Conservation (phyloP, 495 filamentous ascomycete genomes). For the Staphylotrichum longicolle region DNA sequence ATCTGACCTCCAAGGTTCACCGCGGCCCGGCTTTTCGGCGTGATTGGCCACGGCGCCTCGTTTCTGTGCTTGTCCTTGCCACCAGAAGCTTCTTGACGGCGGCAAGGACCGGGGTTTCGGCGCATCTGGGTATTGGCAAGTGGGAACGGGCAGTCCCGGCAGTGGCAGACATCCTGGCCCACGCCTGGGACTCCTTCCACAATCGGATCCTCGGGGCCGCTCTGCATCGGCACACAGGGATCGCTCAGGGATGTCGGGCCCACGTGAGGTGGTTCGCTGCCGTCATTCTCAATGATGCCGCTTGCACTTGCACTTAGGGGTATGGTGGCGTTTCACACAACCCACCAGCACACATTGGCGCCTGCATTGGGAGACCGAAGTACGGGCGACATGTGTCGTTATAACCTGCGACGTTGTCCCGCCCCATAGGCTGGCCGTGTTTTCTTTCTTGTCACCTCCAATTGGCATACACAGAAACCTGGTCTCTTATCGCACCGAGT, state of each 20-base stretch:
- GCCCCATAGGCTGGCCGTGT: constrained; percentile 4
- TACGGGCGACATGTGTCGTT: background rate
- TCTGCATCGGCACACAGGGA: constrained; percentile 25
- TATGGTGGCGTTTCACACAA: constrained; percentile 42
- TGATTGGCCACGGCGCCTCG: background rate
- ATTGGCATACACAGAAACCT: background rate
- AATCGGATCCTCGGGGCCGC: constrained; percentile 6
- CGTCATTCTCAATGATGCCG: constrained; percentile 28
- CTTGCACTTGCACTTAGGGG: constrained; percentile 68
- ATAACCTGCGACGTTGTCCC: constrained; percentile 5
- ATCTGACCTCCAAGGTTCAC: constrained; percentile 1
- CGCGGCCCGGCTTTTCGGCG: background rate
- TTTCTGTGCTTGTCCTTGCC: background rate
- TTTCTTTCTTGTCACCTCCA: constrained; percentile 1
- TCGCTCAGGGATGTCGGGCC: constrained; percentile 15
- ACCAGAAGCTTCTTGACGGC: too few relatives aligned
- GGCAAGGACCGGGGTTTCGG: constrained; percentile 3
- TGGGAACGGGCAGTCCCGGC: background rate
- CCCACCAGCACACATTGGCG: constrained; percentile 7
- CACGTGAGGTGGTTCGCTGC: constrained; percentile 24
- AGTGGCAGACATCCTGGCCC: too few relatives aligned
- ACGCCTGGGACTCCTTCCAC: background rate
- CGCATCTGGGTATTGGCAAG: background rate
- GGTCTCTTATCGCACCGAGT: constrained; percentile 1
- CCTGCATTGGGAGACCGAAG: constrained; percentile 6